These are phyloP conservation scores for Mollisia scopiformis DNA, from an alignment of 2,329 filamentous ascomycete genomes.

Conservation along the genomic window DNA sequence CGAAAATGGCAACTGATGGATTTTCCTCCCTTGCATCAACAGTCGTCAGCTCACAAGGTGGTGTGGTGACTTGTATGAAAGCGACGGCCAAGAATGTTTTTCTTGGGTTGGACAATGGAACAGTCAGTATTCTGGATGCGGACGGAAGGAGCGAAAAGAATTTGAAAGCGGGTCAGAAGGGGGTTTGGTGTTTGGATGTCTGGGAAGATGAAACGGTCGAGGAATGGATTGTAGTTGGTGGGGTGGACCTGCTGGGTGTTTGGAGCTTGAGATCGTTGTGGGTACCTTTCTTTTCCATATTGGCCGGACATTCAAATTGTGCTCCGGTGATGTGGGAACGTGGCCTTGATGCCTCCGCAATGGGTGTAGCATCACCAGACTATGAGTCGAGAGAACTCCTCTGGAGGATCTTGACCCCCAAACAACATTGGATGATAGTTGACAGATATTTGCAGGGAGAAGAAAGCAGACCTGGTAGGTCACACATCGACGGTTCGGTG, in stretches of 20 bases:
- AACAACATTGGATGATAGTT: not conserved
- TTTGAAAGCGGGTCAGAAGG: not conserved
- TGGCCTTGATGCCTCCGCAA: too few relatives aligned
- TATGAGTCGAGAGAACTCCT: not conserved
- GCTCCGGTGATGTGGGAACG: too few relatives aligned
- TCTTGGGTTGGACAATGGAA: conserved; percentile 2
- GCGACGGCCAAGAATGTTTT: not conserved
- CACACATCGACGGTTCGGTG: not conserved
- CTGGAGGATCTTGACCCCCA: not conserved
- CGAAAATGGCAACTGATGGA: not conserved
- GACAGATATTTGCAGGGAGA: not conserved
- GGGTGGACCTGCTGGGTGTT: not conserved
- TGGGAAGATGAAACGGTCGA: conserved; percentile 3
- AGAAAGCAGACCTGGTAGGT: not conserved
- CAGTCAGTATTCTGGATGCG: not conserved
- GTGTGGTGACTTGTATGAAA: not conserved
- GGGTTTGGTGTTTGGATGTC: conserved; percentile 7
- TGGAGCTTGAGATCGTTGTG: conserved; percentile 3
- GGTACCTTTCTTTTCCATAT: not conserved
- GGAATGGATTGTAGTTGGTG: conserved; percentile 2
- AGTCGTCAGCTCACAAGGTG: not conserved
- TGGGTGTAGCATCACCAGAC: too few relatives aligned
- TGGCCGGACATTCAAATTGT: too few relatives aligned
- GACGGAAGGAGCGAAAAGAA: not conserved
- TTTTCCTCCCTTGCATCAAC: not conserved